Evolutionary conservation across 202 grass and related monocot species (phyloP).

Genomic region (Panicum virgatum): DNA sequence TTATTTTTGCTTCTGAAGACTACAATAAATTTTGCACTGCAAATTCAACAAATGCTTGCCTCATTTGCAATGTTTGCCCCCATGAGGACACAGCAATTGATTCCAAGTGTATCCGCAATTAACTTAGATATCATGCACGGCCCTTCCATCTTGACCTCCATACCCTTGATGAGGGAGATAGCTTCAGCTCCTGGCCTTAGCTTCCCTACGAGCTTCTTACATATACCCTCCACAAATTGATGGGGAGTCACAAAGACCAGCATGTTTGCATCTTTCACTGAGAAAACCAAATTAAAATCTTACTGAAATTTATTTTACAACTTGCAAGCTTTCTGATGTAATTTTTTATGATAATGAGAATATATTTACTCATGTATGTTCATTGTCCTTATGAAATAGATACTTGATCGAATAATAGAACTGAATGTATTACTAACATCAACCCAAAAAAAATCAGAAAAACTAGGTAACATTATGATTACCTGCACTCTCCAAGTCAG

Average conservation of each 20-base stretch:
- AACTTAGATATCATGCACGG: conserved; percentile 97
- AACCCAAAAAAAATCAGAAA: not conserved
- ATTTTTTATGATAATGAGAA: not conserved
- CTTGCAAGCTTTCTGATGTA: not conserved
- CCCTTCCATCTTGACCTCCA: conserved; percentile 95
- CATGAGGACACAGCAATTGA: conserved; percentile 98
- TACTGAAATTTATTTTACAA: not conserved
- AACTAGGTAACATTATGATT: conserved; percentile 17
- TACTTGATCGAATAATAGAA: not conserved
- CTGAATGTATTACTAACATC: not conserved
- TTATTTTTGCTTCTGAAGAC: conserved; percentile 11
- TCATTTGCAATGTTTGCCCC: conserved; percentile 98
- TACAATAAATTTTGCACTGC: not conserved
- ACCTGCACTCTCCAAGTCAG: conserved; percentile 96
- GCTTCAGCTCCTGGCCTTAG: conserved; percentile 69
- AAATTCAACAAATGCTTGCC: conserved; percentile 49
- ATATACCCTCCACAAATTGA: conserved; percentile 88
- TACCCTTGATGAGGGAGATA: conserved; percentile 95
- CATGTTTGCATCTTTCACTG: conserved; percentile 94
- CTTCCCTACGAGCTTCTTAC: conserved; percentile 89
- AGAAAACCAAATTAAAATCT: conserved; percentile 7
- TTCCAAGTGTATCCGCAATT: conserved; percentile 74
- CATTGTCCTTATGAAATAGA: not conserved
- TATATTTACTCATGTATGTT: not conserved
- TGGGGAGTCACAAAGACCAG: conserved; percentile 95